Evolutionary conservation across 768 basidiomycete species (phyloP), one percentile per base, ranked within the genome.

Genomic region (Tulasnella sp.): DNA sequence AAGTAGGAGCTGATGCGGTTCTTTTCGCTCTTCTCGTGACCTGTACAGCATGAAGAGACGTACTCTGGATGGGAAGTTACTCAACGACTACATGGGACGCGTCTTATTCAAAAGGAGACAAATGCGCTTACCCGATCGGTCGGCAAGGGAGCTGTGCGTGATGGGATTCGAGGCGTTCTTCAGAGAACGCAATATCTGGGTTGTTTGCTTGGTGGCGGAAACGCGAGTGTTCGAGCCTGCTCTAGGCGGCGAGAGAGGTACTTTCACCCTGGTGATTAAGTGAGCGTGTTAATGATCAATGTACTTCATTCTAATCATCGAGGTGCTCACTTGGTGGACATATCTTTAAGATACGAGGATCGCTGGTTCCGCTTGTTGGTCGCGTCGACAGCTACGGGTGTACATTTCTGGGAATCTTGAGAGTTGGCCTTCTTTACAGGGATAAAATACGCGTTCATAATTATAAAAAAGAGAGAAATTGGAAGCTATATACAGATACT

Each of bases 121-220:
- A 25, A 43, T 34, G 27, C 38, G 59, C 75, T 50, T 49, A 82
- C 86, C 83, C 67, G 83, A 74, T 60, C 83, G 79, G 43, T 81
- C 72, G 60, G 80, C 77, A 66, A 84, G 78, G 1, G 83, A 82
- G 64, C 46, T 63, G 43, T 86, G 82, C 1, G 87, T 88, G 52
- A 91, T 87, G 1, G 89, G 89, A 67, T 91, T 91, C 9, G 78
- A 77, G 53, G 76, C 72, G 61, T 85, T 77, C 15, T 74, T 68
- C 46, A 92, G 74, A 0, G 82, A 86, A 27, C 71, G 75, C 43
- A 90, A 67, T 12, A 90, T 69, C 55, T 80, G 76, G 55, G 74
- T 80, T 11, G 80, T 86, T 12, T 59, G 46, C 46, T 43, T 49
- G 38, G 38, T 11, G 27, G 45, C 19, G 24, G 29, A 55, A 46